These are phyloP conservation scores for Phaseolus coccineus DNA, from an alignment of 331 rosid genomes.

Conservation along the genomic window DNA sequence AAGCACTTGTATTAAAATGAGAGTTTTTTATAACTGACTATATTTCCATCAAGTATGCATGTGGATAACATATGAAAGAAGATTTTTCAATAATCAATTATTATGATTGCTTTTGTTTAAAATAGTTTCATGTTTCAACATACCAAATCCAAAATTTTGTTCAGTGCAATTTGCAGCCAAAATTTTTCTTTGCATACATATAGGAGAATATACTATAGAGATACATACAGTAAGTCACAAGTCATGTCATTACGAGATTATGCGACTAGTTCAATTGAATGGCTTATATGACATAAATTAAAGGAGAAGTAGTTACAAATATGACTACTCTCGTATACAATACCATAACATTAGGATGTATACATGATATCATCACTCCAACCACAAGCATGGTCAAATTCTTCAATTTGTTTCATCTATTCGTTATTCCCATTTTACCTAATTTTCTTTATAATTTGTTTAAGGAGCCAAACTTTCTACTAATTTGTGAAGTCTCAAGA, in stretches of 20 bases:
- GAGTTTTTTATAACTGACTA: background rate
- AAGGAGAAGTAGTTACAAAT: too few species aligned
- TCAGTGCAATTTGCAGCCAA: background rate
- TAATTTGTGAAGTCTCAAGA: background rate
- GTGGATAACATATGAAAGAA: background rate
- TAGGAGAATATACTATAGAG: conserved; percentile 22
- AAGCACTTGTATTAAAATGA: conserved; percentile 1
- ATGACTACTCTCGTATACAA: background rate
- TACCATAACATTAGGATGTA: background rate
- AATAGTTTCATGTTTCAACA: background rate
- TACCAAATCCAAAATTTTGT: conserved; percentile 12
- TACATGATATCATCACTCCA: background rate
- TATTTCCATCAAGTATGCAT: background rate
- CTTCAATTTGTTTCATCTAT: conserved; percentile 13
- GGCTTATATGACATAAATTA: background rate
- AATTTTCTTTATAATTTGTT: background rate
- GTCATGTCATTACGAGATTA: background rate
- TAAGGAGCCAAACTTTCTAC: background rate
- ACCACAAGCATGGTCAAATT: background rate
- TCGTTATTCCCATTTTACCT: conserved; percentile 10
- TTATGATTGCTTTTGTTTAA: background rate
- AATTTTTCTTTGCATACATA: conserved; percentile 1
- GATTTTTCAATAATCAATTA: background rate
- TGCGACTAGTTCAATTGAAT: background rate
- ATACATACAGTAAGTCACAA: background rate